Evolutionary conservation across 495 filamentous ascomycete genomes (phyloP).

Genomic region (Talaromyces trachyspermus): DNA sequence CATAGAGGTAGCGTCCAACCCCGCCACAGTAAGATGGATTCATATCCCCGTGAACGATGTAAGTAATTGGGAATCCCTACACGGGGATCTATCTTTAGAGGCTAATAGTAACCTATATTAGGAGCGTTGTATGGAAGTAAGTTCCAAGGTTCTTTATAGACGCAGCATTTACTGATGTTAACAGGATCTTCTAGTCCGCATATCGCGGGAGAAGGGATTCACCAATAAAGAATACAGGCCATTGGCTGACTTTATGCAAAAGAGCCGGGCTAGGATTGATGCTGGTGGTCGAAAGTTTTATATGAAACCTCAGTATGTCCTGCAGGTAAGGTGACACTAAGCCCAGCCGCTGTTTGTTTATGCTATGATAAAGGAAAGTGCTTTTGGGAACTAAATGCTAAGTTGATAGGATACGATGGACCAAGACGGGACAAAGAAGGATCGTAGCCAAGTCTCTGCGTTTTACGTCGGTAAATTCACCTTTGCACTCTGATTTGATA

Average conservation of each 20-base stretch:
- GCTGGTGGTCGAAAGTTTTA: slow-evolving; percentile 8
- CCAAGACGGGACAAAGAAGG: not conserved
- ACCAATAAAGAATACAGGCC: slow-evolving; percentile 5
- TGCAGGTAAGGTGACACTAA: not conserved
- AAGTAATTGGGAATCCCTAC: slow-evolving; percentile 1
- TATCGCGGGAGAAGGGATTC: slow-evolving; percentile 8
- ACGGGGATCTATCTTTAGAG: not conserved
- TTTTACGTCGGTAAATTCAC: slow-evolving; percentile 7
- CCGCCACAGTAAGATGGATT: slow-evolving; percentile 10
- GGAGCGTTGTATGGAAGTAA: slow-evolving; percentile 5
- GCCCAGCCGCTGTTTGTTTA: too few relatives aligned
- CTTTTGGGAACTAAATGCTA: not conserved
- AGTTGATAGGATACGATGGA: not conserved
- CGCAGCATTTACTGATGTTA: too few relatives aligned
- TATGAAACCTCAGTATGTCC: slow-evolving; percentile 13
- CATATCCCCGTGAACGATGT: slow-evolving; percentile 15
- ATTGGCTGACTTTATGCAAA: slow-evolving; percentile 7
- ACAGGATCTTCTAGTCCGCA: slow-evolving; percentile 13
- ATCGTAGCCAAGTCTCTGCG: not conserved
- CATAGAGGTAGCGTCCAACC: too few relatives aligned
- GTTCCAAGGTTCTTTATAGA: not conserved
- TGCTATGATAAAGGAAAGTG: too few relatives aligned
- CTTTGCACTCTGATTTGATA: not conserved
- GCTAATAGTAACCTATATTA: not conserved
- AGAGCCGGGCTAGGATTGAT: slow-evolving; percentile 8